Evolutionary conservation across 805 yeast genomes (phyloP), one percentile per base, ranked within the genome.

Genomic region (Candida nitratophila): DNA sequence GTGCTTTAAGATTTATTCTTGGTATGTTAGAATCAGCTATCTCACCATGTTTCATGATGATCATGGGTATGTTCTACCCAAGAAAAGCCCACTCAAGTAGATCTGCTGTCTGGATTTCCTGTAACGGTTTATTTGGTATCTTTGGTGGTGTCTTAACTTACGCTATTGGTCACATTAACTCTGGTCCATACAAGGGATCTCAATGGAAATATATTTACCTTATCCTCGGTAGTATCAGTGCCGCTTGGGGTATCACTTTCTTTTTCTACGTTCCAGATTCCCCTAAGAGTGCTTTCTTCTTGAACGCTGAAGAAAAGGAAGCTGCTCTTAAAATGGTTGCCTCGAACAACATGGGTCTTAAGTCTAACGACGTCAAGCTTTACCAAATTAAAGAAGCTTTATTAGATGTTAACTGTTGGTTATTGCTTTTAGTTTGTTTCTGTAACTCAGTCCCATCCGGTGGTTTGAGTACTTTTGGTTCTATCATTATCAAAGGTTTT

Each of bases 361-460:
- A 73, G 34, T 62, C 64, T 44, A 60, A 50, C 29, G 61, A 58
- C 21, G 64, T 64, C 54, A 70, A 70, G 50, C 54, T 54, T 57
- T 54, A 63, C 37, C 79, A 74, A 55, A 65, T 67, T 33, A 55
- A 49, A 14, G 79, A 74, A 50, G 70, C 74, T 3, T 47, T 71
- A 34, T 20, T 51, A 26, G 79, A 74, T 51, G 60, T 65, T 29
- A 65, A 69, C 39, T 50, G 47, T 45, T 50, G 55, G 54, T 39
- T 50, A 12, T 47, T 53, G 53, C 71, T 42, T 59, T 61, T 59
- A 37, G 63, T 58, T 53, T 63, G 43, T 50, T 60, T 58, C 47
- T 65, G 70, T 21, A 57, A 73, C 35, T 59, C 71, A 47, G 68
- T 81, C 45, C 81, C 82, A 42, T 75, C 77, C 50, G 83, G 83